phyloP scores from a whole-genome alignment of 352 stramenopile species.

The Globisporangium irregulare region DNA sequence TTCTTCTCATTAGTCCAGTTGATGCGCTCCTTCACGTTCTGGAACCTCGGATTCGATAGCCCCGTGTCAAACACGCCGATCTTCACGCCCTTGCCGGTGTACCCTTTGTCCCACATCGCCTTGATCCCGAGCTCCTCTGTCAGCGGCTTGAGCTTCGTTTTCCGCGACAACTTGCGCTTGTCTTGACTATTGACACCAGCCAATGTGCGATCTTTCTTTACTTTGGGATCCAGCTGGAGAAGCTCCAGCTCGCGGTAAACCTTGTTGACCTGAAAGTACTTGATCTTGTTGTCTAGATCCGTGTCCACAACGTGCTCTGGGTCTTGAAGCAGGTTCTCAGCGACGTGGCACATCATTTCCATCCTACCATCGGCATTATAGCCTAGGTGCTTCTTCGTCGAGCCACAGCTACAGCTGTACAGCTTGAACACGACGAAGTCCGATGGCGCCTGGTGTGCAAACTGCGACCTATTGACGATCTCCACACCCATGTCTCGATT shows the following conservation, averaged over 20 bases:
- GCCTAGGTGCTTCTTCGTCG: background rate
- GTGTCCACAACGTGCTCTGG: background rate
- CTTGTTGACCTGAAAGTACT: constrained; percentile 46
- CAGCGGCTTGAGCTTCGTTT: constrained; percentile 27
- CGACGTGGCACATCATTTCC: constrained; percentile 22
- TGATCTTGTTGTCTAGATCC: constrained; percentile 22
- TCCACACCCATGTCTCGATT: background rate
- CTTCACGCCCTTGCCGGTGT: constrained; percentile 72
- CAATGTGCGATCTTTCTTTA: constrained; percentile 14
- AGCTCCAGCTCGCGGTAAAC: constrained; percentile 39
- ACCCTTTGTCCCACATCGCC: constrained; percentile 55
- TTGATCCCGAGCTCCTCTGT: constrained; percentile 53
- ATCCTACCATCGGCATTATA: background rate
- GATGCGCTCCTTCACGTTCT: constrained; percentile 71
- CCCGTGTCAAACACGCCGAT: constrained; percentile 88
- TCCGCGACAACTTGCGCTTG: constrained; percentile 8
- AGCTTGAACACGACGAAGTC: constrained; percentile 63
- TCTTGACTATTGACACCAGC: background rate
- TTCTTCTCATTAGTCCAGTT: constrained; percentile 88
- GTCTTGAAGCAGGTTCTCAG: constrained; percentile 24
- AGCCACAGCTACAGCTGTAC: constrained; percentile 32
- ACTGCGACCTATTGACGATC: constrained; percentile 26
- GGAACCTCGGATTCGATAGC: constrained; percentile 42
- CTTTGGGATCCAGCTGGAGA: constrained; percentile 16
- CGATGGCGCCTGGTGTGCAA: constrained; percentile 35